Base-by-base conservation (phyloP, 2,329 filamentous ascomycete genomes). In the Phaeoacremonium minimum region DNA sequence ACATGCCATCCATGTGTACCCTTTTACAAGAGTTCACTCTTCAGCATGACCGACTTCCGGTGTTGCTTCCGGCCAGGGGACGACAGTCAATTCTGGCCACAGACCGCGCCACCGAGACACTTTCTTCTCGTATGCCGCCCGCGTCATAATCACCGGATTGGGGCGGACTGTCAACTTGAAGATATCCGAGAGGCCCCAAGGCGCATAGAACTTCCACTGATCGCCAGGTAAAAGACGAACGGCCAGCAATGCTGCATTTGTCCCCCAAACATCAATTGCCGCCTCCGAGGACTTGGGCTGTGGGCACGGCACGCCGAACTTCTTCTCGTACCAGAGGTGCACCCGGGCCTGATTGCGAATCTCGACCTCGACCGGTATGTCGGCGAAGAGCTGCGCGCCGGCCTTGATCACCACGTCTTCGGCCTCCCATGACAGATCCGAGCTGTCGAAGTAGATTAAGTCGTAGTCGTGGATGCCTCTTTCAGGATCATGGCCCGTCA, bases 291-390 rank as follows among this genome's bases (percentile, higher is more conserved):
- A 57, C 9, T 28, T 29, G 12, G 61, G 57, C 9, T 43, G 45
- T 1, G 59, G 45, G 17, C 57, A 61, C 2, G 49, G 43, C 0
- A 43, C 39, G 5, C 59, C 56, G 12, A 55, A 58, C 28, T 55
- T 58, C 19, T 49, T 28, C 33, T 45, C 46, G 15, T 61, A 63
- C 60, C 60, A 63, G 0, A 63, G 42, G 29, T 63, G 60, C 9
- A 63, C 60, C 7, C 60, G 52, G 3, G 60, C 59, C 34, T 63
- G 60, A 28, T 63, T 63, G 12, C 60, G 54, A 12, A 63, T 61
- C 40, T 63, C 59, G 2, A 63, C 51, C 17, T 60, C 51, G 2
- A 47, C 44, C 4, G 49, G 33, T 1, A 60, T 39, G n/a, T 52
- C 55, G 0, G 49, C 46, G 14, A 61, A 63, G 2, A 63, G 35